phyloP scores from a whole-genome alignment of 2,329 filamentous ascomycete species.

The Lachnellula occidentalis region DNA sequence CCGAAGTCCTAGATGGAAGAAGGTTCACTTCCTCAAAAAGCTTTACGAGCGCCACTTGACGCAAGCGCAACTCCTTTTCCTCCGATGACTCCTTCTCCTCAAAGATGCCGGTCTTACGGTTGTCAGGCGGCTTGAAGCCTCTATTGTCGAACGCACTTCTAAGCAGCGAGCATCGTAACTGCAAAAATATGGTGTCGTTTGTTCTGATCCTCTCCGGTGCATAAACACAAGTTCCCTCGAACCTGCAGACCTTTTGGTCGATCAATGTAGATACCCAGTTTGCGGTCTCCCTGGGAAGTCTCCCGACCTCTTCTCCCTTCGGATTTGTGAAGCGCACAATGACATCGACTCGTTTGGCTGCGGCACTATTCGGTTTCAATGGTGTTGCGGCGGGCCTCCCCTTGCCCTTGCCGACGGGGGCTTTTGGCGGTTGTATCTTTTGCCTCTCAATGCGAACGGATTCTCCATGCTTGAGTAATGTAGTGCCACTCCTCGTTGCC shows the following conservation, averaged over 20 bases:
- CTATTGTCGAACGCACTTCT: slow-evolving; percentile 65
- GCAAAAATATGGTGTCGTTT: slow-evolving; percentile 91
- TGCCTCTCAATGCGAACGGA: slow-evolving; percentile 80
- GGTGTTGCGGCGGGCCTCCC: slow-evolving; percentile 31
- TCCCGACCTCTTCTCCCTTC: slow-evolving; percentile 75
- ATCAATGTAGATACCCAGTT: slow-evolving; percentile 89
- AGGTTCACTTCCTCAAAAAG: slow-evolving; percentile 87
- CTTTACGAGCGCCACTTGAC: slow-evolving; percentile 83
- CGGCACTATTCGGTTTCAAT: slow-evolving; percentile 34
- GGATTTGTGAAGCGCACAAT: slow-evolving; percentile 86
- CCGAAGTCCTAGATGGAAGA: slow-evolving; percentile 67
- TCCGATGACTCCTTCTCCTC: slow-evolving; percentile 81
- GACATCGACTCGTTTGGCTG: slow-evolving; percentile 69
- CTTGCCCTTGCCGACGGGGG: slow-evolving; percentile 40
- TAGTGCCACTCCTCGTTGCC: slow-evolving; percentile 78
- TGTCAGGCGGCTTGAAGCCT: slow-evolving; percentile 58
- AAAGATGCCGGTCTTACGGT: slow-evolving; percentile 68
- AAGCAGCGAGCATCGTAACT: slow-evolving; percentile 73
- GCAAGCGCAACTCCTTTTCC: slow-evolving; percentile 74
- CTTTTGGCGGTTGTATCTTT: slow-evolving; percentile 58
- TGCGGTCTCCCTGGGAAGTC: slow-evolving; percentile 79
- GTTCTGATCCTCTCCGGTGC: slow-evolving; percentile 78
- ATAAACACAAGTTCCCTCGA: slow-evolving; percentile 85
- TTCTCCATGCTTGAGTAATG: slow-evolving; percentile 75
- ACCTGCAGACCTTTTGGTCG: slow-evolving; percentile 82